A percentile compares a stretch with the other conserved stretches of the same genome.
Evolutionary conservation across 768 basidiomycete species (phyloP).

Genomic region (Xerocomus potaroensis): DNA sequence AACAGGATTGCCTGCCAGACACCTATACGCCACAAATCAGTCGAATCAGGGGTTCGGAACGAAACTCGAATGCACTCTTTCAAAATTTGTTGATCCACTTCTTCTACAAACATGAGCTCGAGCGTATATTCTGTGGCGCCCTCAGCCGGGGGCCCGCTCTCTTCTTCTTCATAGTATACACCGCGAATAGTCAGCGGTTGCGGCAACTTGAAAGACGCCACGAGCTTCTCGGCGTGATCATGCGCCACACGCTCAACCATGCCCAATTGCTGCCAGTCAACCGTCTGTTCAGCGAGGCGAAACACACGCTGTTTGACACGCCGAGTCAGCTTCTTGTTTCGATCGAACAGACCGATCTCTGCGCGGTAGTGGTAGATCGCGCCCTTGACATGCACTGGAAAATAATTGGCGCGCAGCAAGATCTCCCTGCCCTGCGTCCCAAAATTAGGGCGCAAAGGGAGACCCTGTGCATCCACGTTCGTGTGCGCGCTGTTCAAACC

Average conservation of each 20-base stretch:
- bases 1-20: conserved; percentile 50
- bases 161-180: conserved; percentile 36
- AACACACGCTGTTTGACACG: conserved; percentile 42
- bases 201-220: conserved; percentile 37
- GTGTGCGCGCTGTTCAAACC: conserved; percentile 18
- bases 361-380: conserved; percentile 40
- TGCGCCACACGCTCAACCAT: conserved; percentile 41
- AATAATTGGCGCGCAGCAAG: conserved; percentile 46
- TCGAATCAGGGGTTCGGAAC: conserved; percentile 13
- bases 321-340: conserved; percentile 22
- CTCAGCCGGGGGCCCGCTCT: conserved; percentile 23
- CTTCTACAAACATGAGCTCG: conserved; percentile 35
- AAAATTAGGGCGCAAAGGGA: conserved; percentile 45
- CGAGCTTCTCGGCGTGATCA: conserved; percentile 40
- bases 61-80: conserved; percentile 19
- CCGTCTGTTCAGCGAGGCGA: conserved; percentile 39
- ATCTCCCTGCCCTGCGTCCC: conserved; percentile 39
- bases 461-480: conserved; percentile 12
- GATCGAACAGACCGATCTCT: conserved; percentile 21
- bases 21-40: conserved; percentile 35
- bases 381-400: conserved; percentile 39
- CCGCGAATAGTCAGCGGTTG: conserved; percentile 39
- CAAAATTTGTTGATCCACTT: conserved; percentile 29
- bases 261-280: conserved; percentile 35
- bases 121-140: conserved; percentile 35